Percentiles rank a stretch among this genome's conserved stretches.
Conservation (phyloP, 2,329 filamentous ascomycete species). For the Waltergamsia citrina region DNA sequence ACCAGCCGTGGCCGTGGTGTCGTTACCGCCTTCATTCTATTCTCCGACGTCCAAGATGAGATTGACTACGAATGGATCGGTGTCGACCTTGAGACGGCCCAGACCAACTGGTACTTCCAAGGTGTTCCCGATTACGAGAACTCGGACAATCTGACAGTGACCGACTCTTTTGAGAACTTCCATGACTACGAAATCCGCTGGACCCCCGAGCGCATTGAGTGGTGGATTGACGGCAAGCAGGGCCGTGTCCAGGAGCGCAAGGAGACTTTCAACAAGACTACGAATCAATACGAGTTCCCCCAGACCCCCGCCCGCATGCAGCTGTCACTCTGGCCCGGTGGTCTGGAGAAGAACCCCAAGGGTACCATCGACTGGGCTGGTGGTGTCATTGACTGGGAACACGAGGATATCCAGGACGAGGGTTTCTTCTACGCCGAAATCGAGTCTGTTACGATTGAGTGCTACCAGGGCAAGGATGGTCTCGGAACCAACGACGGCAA, state of each 20-base stretch:
- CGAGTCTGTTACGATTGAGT: slow-evolving; percentile 69
- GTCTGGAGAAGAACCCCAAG: slow-evolving; percentile 64
- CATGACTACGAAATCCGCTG: slow-evolving; percentile 93
- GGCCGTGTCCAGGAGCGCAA: slow-evolving; percentile 65
- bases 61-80: slow-evolving; percentile 97
- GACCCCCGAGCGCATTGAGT: slow-evolving; percentile 77
- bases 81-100: slow-evolving; percentile 62
- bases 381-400: slow-evolving; percentile 76
- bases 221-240: slow-evolving; percentile 75
- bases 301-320: slow-evolving; percentile 88
- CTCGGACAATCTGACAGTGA: slow-evolving; percentile 57
- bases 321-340: slow-evolving; percentile 93
- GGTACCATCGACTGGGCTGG: slow-evolving; percentile 91
- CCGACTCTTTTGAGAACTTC: slow-evolving; percentile 65
- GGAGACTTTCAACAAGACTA: slow-evolving; percentile 78
- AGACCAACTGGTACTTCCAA: slow-evolving; percentile 97
- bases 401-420: slow-evolving; percentile 66
- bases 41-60: slow-evolving; percentile 94
- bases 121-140: slow-evolving; percentile 82
- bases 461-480: slow-evolving; percentile 56
- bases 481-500: slow-evolving; percentile 61
- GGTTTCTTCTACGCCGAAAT: slow-evolving; percentile 87
- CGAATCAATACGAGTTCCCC: slow-evolving; percentile 76
- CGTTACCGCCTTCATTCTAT: slow-evolving; percentile 92
- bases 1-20: slow-evolving; percentile 80